Conservation (phyloP, 2,329 filamentous ascomycete genomes). For the Leptographium galeiforme region DNA sequence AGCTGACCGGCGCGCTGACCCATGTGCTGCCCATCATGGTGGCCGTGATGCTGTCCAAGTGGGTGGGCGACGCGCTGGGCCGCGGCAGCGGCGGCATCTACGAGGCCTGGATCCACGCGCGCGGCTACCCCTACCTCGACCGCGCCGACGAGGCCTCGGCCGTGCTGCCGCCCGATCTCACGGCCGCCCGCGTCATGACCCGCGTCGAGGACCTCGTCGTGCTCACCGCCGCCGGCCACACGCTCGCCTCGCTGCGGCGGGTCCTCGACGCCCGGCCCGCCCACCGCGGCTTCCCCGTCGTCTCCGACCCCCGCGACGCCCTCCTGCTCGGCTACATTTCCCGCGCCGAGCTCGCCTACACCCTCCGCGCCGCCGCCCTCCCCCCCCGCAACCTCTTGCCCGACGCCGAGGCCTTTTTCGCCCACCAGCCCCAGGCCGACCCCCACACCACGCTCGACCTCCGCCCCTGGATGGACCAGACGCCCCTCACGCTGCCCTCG, state of each 20-base stretch:
- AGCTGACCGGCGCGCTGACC: slow-evolving; percentile 87
- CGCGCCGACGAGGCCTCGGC: slow-evolving; percentile 56
- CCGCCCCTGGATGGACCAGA: slow-evolving; percentile 97
- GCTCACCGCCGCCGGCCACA: slow-evolving; percentile 77
- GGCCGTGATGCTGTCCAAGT: slow-evolving; percentile 94
- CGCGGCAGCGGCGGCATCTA: slow-evolving; percentile 85
- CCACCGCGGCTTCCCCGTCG: slow-evolving; percentile 85
- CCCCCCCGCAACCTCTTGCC: slow-evolving; percentile 45
- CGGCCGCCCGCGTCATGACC: slow-evolving; percentile 84
- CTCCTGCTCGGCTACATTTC: slow-evolving; percentile 88
- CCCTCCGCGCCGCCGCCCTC: slow-evolving; percentile 50
- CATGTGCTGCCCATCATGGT: slow-evolving; percentile 99
- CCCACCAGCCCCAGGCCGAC: slow-evolving; percentile 65
- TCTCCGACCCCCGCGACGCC: slow-evolving; percentile 63
- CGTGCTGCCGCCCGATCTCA: slow-evolving; percentile 48
- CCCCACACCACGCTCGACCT: slow-evolving; percentile 70
- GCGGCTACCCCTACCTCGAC: slow-evolving; percentile 90
- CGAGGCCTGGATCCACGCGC: slow-evolving; percentile 94
- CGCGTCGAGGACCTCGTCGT: slow-evolving; percentile 79
- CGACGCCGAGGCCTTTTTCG: slow-evolving; percentile 71
- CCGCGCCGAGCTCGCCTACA: slow-evolving; percentile 75
- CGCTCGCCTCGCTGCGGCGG: slow-evolving; percentile 58
- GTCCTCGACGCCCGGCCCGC: slow-evolving; percentile 56
- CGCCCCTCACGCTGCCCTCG: slow-evolving; percentile 76
- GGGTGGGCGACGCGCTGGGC: slow-evolving; percentile 92